A percentile compares a stretch with the other conserved stretches of the same genome.
Evolutionary conservation across 2,329 filamentous ascomycete genomes (phyloP).

Genomic region (Aphanocladium album): DNA sequence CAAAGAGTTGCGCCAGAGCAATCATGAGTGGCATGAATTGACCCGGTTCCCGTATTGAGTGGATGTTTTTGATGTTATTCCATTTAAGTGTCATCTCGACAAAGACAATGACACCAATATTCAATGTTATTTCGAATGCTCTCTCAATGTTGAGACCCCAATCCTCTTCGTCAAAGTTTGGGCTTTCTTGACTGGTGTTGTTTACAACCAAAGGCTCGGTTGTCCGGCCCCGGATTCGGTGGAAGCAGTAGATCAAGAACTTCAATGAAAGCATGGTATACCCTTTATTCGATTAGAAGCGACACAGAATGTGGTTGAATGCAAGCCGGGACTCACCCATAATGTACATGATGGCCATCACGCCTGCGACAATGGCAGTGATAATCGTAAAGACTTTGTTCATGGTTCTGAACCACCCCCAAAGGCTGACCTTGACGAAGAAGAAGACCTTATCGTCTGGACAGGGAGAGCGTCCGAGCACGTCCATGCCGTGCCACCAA

Average conservation of each 20-base stretch:
- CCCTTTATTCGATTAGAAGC: not conserved
- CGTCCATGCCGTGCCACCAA: slow-evolving; percentile 23
- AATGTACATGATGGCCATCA: slow-evolving; percentile 16
- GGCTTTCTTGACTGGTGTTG: not conserved
- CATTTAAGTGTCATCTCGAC: slow-evolving; percentile 22
- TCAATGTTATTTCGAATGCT: slow-evolving; percentile 17
- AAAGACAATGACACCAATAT: slow-evolving; percentile 22
- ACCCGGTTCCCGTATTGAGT: slow-evolving; percentile 18
- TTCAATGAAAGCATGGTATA: not conserved
- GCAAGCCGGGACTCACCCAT: not conserved
- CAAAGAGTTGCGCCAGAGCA: slow-evolving; percentile 19
- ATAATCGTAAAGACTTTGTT: slow-evolving; percentile 21
- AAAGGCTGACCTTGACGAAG: slow-evolving; percentile 25
- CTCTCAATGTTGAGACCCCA: not conserved
- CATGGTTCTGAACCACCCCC: slow-evolving; percentile 22
- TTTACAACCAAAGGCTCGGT: not conserved
- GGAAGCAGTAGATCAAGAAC: not conserved
- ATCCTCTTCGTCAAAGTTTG: not conserved
- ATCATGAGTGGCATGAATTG: slow-evolving; percentile 25
- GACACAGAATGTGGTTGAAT: not conserved
- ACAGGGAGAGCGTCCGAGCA: slow-evolving; percentile 16
- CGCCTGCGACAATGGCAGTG: slow-evolving; percentile 8
- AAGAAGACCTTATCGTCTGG: slow-evolving; percentile 22
- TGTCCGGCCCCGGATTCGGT: not conserved
- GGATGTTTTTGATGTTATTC: slow-evolving; percentile 20